Evolutionary conservation across 345 rosid genomes (phyloP).

Genomic region (Eucalyptus tenuipes): DNA sequence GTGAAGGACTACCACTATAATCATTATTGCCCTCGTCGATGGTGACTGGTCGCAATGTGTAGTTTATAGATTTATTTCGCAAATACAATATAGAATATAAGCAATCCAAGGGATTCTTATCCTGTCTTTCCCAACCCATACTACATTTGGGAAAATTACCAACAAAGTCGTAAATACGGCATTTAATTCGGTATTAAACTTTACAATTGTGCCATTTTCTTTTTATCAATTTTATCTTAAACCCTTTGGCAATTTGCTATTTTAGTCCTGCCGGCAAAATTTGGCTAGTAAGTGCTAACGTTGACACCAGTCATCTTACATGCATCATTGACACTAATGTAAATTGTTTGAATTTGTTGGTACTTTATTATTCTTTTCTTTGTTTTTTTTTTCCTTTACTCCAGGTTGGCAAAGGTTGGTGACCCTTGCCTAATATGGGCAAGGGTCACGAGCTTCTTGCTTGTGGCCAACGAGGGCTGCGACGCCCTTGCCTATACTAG

Average conservation of each 20-base stretch:
- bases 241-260: not conserved
- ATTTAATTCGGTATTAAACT: no score
- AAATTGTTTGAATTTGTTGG: not conserved
- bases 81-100: not conserved
- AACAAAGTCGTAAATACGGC: not conserved
- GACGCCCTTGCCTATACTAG: not conserved
- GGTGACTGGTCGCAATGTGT: fast-evolving
- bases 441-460: not conserved
- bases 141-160: not conserved
- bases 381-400: not conserved
- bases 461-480: fast-evolving
- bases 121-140: not conserved
- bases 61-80: not conserved
- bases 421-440: not conserved
- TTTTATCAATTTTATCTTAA: no score
- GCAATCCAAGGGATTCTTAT: not conserved
- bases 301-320: fast-evolving
- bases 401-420: fast-evolving
- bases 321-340: no score
- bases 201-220: no score
- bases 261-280: fast-evolving
- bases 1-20: not conserved
- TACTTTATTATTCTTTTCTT: not conserved
- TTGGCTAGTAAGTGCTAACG: not conserved
- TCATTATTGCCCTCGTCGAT: not conserved